Evolutionary conservation across 805 yeast species (phyloP).

Genomic region (Priceomyces carsonii): DNA sequence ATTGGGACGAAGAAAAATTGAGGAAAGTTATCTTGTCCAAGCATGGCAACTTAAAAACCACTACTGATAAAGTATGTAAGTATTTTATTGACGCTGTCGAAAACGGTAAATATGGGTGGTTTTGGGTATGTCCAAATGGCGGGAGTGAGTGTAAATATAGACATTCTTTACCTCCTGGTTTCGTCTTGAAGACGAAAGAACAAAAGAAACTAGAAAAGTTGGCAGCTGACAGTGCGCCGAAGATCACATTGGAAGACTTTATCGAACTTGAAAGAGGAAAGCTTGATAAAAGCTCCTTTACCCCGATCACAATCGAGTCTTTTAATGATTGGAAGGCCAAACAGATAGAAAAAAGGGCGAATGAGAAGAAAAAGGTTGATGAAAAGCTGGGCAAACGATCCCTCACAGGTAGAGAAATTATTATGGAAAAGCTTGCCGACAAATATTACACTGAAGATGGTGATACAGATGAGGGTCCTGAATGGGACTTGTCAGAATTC

Average conservation of each 20-base stretch:
- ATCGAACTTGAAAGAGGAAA: slow-evolving; percentile 89
- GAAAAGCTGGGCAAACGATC: slow-evolving; percentile 44
- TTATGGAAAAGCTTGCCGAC: slow-evolving; percentile 59
- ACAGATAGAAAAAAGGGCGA: slow-evolving; percentile 59
- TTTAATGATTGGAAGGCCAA: slow-evolving; percentile 82
- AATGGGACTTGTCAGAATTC: slow-evolving; percentile 59
- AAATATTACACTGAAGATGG: slow-evolving; percentile 55
- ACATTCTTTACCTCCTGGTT: slow-evolving; percentile 96
- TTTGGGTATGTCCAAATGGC: slow-evolving; percentile 96
- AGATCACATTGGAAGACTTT: slow-evolving; percentile 93
- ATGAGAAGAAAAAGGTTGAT: slow-evolving; percentile 33
- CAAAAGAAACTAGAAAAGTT: slow-evolving; percentile 86
- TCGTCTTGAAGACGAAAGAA: slow-evolving; percentile 94
- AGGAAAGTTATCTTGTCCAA: slow-evolving; percentile 83
- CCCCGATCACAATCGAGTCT: slow-evolving; percentile 83
- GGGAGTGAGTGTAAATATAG: slow-evolving; percentile 91
- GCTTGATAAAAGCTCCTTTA: slow-evolving; percentile 69
- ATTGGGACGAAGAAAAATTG: slow-evolving; percentile 96
- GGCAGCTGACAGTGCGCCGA: slow-evolving; percentile 82
- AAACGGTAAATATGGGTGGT: slow-evolving; percentile 97
- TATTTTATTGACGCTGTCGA: slow-evolving; percentile 95
- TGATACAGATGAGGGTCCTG: slow-evolving; percentile 43
- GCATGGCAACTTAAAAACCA: slow-evolving; percentile 91
- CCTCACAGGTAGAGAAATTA: slow-evolving; percentile 68
- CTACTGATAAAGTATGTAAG: slow-evolving; percentile 94